Base-by-base conservation (phyloP, 2,329 filamentous ascomycete species). In the Alternaria atra region DNA sequence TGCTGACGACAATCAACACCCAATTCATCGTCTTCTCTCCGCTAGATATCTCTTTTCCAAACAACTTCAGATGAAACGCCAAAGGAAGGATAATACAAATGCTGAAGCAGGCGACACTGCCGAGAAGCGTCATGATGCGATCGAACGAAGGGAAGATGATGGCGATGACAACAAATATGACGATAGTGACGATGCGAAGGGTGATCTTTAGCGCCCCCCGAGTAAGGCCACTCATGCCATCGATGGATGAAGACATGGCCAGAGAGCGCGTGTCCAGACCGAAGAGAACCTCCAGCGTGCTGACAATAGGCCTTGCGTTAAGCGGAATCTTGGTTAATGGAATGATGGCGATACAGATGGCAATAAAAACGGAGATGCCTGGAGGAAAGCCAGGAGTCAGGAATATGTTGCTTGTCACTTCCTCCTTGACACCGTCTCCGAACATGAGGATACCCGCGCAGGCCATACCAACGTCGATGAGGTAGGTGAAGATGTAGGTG, bases 271-370 rank as follows among this genome's bases (percentile, higher is more conserved):
- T 78, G 73, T 91, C 89, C 43, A 97, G 84, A 46, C 93, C 93
- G 61, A 88, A 85, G 58, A 97, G 81, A 50, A 95, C 87, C 81
- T 98, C 95, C 53, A 92, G 80, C 0, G 93, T 97, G 32, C 90
- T 90, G 66, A 97, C 87, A 68, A 98, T 94, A 10, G 94, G 95
- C 2, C 94, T 90, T 8, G 91, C 90, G 76, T 94, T 96, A 35
- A 97, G 84, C 0, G 94, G 93, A n/a, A 97, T 89, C 80, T 99
- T 99, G 35, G 94, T 97, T 52, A 99, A 83, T 0, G 94, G 95
- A 65, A 98, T 97, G 74, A 97, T 93, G 73, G 91, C 91, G 69
- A 98, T 91, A 77, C 94, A 94, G 63, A 92, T 83, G 66, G 93
- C 93, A 77, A 97, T 91, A 67, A 94, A 83, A 47, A 94, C 80